These are phyloP conservation scores for Fusarium sacchari DNA, from an alignment of 2,329 filamentous ascomycete genomes.

Conservation along the genomic window DNA sequence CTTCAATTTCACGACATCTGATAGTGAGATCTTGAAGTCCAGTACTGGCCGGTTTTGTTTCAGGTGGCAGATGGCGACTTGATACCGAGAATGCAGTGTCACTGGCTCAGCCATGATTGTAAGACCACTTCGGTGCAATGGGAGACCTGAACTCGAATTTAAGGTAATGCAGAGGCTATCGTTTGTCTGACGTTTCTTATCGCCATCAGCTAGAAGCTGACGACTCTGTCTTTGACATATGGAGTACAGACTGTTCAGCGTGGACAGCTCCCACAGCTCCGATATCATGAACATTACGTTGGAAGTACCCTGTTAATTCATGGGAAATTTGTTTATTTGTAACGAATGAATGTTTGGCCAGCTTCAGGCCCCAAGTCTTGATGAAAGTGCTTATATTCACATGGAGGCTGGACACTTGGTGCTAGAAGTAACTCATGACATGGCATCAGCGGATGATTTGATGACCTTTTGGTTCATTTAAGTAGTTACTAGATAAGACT, in stretches of 20 bases:
- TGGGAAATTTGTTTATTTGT: neutral
- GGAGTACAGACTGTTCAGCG: neutral
- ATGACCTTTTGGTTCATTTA: neutral
- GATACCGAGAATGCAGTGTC: neutral
- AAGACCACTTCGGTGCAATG: neutral
- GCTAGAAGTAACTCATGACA: neutral
- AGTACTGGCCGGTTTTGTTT: neutral
- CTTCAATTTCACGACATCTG: neutral
- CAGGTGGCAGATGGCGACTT: neutral
- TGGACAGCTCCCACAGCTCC: neutral
- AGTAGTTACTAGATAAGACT: too few species aligned
- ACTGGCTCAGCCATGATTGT: neutral
- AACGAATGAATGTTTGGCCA: neutral
- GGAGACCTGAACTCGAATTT: neutral
- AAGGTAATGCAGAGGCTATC: neutral
- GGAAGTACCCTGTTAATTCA: neutral
- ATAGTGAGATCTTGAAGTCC: neutral
- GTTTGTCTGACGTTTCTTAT: neutral
- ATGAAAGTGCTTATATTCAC: neutral
- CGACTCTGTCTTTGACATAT: neutral
- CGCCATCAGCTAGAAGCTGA: neutral
- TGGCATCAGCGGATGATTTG: neutral
- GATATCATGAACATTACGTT: neutral
- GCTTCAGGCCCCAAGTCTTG: neutral
- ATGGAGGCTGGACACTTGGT: neutral